Conservation (phyloP, 176 grass and related monocot species). For the Oryza australiensis region DNA sequence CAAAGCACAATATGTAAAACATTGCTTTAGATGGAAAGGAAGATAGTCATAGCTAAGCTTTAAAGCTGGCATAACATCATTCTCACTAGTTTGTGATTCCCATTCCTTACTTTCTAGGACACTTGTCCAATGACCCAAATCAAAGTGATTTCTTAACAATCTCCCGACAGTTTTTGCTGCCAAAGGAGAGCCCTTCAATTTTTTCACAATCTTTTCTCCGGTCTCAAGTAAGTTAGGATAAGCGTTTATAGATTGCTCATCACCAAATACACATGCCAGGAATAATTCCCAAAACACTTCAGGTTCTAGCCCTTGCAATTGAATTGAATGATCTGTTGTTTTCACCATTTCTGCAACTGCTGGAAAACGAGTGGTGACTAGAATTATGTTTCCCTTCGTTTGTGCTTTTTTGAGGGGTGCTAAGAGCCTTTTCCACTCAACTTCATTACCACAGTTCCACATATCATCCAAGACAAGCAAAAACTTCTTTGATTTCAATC, state of each 20-base stretch:
- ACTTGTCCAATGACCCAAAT: background rate
- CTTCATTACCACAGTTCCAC: background rate
- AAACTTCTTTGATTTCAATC: background rate
- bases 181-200: background rate
- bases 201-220: constrained; percentile 16
- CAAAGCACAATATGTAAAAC: constrained; percentile 21
- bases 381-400: background rate
- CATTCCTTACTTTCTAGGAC: constrained; percentile 26
- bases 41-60: constrained; percentile 40
- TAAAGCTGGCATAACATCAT: constrained; percentile 37
- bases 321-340: background rate
- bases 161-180: background rate
- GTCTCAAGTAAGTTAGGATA: background rate
- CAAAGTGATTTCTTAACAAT: background rate
- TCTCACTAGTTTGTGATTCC: background rate
- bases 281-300: constrained; percentile 12
- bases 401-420: background rate
- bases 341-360: background rate
- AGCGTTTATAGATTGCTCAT: background rate
- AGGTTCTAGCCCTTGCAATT: background rate
- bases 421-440: constrained; percentile 8
- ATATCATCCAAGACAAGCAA: constrained; percentile 47
- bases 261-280: background rate
- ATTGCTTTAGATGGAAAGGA: constrained; percentile 22
- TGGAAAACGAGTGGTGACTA: constrained; percentile 26